Percentiles rank a stretch among this genome's conserved stretches.
Conservation (phyloP, 108 stramenopile genomes). For the Cylindrotheca closterium region DNA sequence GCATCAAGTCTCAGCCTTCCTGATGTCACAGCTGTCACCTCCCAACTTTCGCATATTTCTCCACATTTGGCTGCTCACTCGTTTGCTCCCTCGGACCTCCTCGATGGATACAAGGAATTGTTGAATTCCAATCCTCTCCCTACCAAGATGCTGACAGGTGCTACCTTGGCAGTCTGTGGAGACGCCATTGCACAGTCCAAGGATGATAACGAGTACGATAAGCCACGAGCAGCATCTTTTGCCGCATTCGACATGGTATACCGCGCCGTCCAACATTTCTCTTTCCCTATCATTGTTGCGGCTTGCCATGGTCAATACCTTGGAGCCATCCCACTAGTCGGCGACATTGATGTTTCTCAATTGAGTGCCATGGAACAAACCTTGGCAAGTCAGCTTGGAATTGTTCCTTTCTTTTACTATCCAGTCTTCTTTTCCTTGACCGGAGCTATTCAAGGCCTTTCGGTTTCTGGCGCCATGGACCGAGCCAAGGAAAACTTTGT, state of each 20-base stretch:
- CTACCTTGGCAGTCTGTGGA: constrained; percentile 46
- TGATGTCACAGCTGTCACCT: not conserved
- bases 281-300: constrained; percentile 61
- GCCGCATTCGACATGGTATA: constrained; percentile 68
- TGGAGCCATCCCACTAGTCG: constrained; percentile 3
- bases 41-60: not conserved
- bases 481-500: constrained; percentile 63
- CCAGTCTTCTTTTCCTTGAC: constrained; percentile 67
- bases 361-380: constrained; percentile 61
- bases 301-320: constrained; percentile 55
- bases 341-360: constrained; percentile 20
- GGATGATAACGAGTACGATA: constrained; percentile 45
- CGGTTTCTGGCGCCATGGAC: constrained; percentile 29
- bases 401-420: constrained; percentile 75
- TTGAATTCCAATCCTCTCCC: constrained; percentile 47
- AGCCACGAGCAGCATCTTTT: constrained; percentile 52
- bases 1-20: not conserved
- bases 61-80: not conserved
- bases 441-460: constrained; percentile 52
- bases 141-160: constrained; percentile 76
- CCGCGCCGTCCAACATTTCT: constrained; percentile 55
- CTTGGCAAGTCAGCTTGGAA: constrained; percentile 63
- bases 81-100: constrained; percentile 11
- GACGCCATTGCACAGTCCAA: constrained; percentile 64
- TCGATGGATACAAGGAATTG: constrained; percentile 38